Conservation (phyloP, 2,329 filamentous ascomycete species). For the Teratosphaeria zuluensis region DNA sequence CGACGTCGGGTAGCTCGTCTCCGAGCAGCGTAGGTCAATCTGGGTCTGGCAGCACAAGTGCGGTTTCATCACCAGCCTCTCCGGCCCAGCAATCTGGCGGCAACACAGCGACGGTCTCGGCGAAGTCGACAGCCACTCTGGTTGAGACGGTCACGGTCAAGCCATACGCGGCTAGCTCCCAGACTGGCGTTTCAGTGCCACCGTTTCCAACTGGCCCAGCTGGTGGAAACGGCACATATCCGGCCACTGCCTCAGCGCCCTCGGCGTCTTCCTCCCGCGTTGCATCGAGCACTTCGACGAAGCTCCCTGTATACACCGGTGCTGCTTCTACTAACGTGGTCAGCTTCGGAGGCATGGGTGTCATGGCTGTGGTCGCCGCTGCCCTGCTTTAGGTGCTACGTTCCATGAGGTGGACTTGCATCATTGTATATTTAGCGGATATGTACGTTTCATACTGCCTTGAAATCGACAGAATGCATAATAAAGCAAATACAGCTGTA, state of each 20-base stretch:
- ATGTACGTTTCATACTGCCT: not conserved
- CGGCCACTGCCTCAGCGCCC: not conserved
- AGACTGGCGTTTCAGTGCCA: not conserved
- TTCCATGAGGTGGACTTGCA: not conserved
- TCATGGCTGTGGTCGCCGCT: conserved; percentile 1
- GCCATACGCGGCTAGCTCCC: not conserved
- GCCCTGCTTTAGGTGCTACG: not conserved
- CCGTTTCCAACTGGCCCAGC: not conserved
- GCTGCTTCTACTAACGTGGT: not conserved
- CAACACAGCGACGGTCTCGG: not conserved
- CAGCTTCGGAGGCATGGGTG: not conserved
- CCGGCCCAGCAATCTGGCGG: not conserved
- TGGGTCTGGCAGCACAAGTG: not conserved
- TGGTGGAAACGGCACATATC: not conserved
- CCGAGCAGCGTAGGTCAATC: not conserved
- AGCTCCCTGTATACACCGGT: conserved; percentile 1
- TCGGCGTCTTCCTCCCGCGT: not conserved
- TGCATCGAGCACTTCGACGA: not conserved
- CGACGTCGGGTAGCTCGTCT: not conserved
- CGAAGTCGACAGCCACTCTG: not conserved
- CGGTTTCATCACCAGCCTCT: not conserved
- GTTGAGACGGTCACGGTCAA: conserved; percentile 1
- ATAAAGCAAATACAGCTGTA: not conserved
- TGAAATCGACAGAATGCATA: not conserved
- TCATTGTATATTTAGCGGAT: not conserved